phyloP scores from a whole-genome alignment of 768 basidiomycete genomes.

The Tulasnella sp. region DNA sequence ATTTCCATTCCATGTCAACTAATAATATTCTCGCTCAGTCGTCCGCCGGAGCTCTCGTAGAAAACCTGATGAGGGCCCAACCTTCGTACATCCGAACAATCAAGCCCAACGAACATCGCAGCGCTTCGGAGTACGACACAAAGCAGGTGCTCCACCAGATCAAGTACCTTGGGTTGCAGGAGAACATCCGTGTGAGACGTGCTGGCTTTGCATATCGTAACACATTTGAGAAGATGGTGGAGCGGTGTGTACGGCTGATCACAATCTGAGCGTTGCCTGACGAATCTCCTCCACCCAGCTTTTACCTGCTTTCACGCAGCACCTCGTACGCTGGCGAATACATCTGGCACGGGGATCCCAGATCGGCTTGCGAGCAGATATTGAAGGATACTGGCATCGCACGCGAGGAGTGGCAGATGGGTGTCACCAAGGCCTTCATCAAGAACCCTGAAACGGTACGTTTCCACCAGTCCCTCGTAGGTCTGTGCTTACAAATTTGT shows the following conservation, averaged over 20 bases:
- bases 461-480: neutral
- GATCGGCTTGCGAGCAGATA: constrained; percentile 85
- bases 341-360: constrained; percentile 83
- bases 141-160: constrained; percentile 98
- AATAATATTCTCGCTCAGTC: constrained; percentile 32
- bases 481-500: constrained; percentile 12
- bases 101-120: constrained; percentile 97
- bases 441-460: constrained; percentile 96
- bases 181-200: constrained; percentile 93
- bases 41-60: constrained; percentile 92
- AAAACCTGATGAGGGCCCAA: constrained; percentile 93
- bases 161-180: constrained; percentile 96
- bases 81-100: constrained; percentile 99
- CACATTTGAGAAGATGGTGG: constrained; percentile 98
- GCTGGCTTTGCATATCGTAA: constrained; percentile 98
- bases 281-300: constrained; percentile 28
- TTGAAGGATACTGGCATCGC: constrained; percentile 91
- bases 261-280: neutral
- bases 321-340: constrained; percentile 99
- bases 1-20: neutral
- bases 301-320: constrained; percentile 86
- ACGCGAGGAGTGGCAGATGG: constrained; percentile 99
- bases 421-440: constrained; percentile 95
- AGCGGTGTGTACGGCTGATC: constrained; percentile 35
- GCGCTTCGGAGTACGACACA: constrained; percentile 77